phyloP scores from a whole-genome alignment of 805 yeast species.

The Suhomyces prunicola region DNA sequence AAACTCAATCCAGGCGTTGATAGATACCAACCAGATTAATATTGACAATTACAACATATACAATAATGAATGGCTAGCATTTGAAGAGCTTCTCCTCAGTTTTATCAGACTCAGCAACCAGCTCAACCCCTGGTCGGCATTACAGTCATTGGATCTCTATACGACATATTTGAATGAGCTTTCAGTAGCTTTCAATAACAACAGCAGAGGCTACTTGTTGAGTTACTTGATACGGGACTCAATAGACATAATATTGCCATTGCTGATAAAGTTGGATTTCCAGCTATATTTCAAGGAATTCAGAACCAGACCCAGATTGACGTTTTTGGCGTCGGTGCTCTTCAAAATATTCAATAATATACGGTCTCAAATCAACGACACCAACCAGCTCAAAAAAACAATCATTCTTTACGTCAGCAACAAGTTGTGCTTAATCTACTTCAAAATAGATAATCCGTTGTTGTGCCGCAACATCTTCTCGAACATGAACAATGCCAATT shows the following conservation, averaged over 20 bases:
- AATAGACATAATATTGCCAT: constrained; percentile 40
- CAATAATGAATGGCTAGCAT: constrained; percentile 43
- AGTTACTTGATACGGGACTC: constrained; percentile 34
- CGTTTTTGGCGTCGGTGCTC: constrained; percentile 51
- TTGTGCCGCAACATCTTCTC: constrained; percentile 61
- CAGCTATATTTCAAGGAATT: constrained; percentile 42
- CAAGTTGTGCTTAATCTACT: constrained; percentile 55
- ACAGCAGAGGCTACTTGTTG: constrained; percentile 36
- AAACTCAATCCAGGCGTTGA: constrained; percentile 10
- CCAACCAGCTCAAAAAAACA: constrained; percentile 40
- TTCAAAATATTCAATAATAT: constrained; percentile 60
- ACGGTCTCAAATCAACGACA: constrained; percentile 44
- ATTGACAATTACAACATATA: constrained; percentile 23
- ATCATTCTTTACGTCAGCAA: constrained; percentile 54
- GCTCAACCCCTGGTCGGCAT: constrained; percentile 50
- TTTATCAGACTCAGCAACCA: constrained; percentile 49
- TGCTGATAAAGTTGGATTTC: constrained; percentile 39
- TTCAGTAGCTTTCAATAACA: constrained; percentile 48
- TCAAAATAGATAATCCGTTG: constrained; percentile 51
- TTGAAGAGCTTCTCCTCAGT: constrained; percentile 42
- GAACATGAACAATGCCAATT: constrained; percentile 52
- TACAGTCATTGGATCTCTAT: constrained; percentile 54
- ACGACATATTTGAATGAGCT: constrained; percentile 46
- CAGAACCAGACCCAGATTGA: constrained; percentile 41
- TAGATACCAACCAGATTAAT: constrained; percentile 14